Percentiles rank a stretch among this genome's conserved stretches.
Evolutionary conservation across 495 filamentous ascomycete species (phyloP).

Genomic region (Hypoxylon fragiforme): DNA sequence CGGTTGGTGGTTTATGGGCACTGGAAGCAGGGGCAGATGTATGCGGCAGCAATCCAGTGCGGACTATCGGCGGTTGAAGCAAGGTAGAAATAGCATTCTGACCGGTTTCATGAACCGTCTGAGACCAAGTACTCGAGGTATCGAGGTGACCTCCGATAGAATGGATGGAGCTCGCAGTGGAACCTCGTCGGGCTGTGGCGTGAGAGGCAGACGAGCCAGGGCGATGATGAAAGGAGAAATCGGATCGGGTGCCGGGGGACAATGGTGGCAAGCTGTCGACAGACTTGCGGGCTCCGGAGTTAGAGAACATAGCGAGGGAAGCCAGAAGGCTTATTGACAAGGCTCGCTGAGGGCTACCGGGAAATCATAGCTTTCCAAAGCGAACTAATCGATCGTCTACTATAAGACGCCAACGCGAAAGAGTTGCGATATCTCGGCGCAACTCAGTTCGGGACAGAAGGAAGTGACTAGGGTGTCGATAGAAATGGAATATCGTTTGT

Average conservation of each 20-base stretch:
- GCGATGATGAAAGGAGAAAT: conserved; percentile 64
- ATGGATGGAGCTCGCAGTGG: conserved; percentile 74
- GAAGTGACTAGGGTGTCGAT: too few relatives aligned
- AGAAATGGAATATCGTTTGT: too few relatives aligned
- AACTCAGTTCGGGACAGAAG: conserved; percentile 8
- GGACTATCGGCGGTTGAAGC: conserved; percentile 85
- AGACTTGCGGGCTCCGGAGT: conserved; percentile 65
- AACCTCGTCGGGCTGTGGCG: conserved; percentile 64
- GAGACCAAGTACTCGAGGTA: conserved; percentile 55
- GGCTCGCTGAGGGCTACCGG: conserved; percentile 38
- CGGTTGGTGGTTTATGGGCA: conserved; percentile 79
- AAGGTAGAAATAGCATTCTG: conserved; percentile 95
- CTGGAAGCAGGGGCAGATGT: conserved; percentile 64
- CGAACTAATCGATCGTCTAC: conserved; percentile 13
- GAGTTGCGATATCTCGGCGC: conserved; percentile 13
- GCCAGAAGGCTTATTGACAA: conserved; percentile 34
- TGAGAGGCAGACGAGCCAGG: conserved; percentile 29
- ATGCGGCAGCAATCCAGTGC: conserved; percentile 81
- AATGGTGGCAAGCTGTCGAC: conserved; percentile 66
- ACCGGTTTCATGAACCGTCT: conserved; percentile 70
- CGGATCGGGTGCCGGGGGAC: conserved; percentile 55
- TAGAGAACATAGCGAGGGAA: conserved; percentile 62
- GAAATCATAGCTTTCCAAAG: conserved; percentile 39
- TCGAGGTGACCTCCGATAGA: conserved; percentile 73
- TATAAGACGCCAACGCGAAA: conserved; percentile 14